Conservation (phyloP, 139 green algal species). For the Pseudopediastrum boryanum region DNA sequence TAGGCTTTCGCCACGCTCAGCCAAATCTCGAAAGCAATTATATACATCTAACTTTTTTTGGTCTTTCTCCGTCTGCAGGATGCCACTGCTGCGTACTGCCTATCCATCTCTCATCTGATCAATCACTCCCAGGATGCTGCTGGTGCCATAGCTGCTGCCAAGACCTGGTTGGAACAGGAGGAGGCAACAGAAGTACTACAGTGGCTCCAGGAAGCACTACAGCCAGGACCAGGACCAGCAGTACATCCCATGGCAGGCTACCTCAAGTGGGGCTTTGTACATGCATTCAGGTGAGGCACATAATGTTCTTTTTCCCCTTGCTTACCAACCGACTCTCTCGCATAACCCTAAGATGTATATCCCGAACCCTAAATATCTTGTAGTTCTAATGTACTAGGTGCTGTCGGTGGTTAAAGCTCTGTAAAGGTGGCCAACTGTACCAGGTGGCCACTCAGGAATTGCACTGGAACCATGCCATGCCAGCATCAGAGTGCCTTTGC, state of each 20-base stretch:
- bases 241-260: slow-evolving; percentile 29
- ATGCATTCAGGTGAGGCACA: slow-evolving; percentile 44
- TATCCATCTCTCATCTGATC: slow-evolving; percentile 55
- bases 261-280: slow-evolving; percentile 50
- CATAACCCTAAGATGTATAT: too few relatives aligned
- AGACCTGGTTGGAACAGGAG: slow-evolving; percentile 36
- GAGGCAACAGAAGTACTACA: neutral
- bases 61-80: slow-evolving; percentile 44
- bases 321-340: neutral
- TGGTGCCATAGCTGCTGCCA: slow-evolving; percentile 37
- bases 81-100: slow-evolving; percentile 54
- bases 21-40: too few relatives aligned
- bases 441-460: too few relatives aligned
- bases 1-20: too few relatives aligned
- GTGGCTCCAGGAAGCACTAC: neutral
- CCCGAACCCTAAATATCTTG: too few relatives aligned
- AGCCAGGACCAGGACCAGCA: neutral
- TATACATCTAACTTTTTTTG: too few relatives aligned
- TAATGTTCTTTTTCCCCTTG: slow-evolving; percentile 14
- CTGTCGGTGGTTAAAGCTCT: too few relatives aligned
- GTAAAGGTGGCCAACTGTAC: too few relatives aligned
- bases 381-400: too few relatives aligned
- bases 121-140: slow-evolving; percentile 30
- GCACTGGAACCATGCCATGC: too few relatives aligned
- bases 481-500: too few relatives aligned